Conservation (phyloP, 2,329 filamentous ascomycete genomes). For the Gliomastix tumulicola region DNA sequence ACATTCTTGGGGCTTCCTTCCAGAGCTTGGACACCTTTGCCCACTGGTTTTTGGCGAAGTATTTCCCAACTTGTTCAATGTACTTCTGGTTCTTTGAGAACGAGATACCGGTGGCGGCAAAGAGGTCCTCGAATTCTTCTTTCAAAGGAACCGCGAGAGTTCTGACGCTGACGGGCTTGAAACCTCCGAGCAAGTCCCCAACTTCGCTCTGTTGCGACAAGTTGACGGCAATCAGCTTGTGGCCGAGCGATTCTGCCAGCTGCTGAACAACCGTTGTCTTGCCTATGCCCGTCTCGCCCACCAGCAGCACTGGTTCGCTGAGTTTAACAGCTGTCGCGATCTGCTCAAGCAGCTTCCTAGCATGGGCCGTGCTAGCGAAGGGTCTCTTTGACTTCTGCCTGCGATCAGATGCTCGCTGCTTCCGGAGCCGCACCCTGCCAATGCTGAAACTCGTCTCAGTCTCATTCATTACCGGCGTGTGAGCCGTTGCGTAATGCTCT, state of each 20-base stretch:
- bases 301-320: constrained; percentile 83
- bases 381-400: constrained; percentile 50
- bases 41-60: constrained; percentile 79
- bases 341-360: constrained; percentile 78
- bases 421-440: constrained; percentile 59
- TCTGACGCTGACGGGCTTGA: constrained; percentile 89
- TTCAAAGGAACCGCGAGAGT: constrained; percentile 83
- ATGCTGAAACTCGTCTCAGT: constrained; percentile 50
- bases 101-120: constrained; percentile 78
- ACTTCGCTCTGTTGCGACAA: constrained; percentile 97
- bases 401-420: constrained; percentile 42
- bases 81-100: constrained; percentile 83
- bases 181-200: constrained; percentile 90
- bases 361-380: constrained; percentile 86
- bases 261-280: constrained; percentile 97
- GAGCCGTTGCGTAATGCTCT: constrained; percentile 67
- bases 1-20: constrained; percentile 85
- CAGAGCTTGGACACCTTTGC: constrained; percentile 77
- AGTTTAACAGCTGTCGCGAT: constrained; percentile 76
- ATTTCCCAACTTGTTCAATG: constrained; percentile 71
- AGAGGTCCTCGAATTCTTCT: constrained; percentile 89
- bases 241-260: constrained; percentile 74
- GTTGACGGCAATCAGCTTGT: constrained; percentile 88
- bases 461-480: constrained; percentile 65
- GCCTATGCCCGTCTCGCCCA: constrained; percentile 98